These are phyloP conservation scores for Pugionium cornutum DNA, from an alignment of 345 rosid species.

Conservation along the genomic window DNA sequence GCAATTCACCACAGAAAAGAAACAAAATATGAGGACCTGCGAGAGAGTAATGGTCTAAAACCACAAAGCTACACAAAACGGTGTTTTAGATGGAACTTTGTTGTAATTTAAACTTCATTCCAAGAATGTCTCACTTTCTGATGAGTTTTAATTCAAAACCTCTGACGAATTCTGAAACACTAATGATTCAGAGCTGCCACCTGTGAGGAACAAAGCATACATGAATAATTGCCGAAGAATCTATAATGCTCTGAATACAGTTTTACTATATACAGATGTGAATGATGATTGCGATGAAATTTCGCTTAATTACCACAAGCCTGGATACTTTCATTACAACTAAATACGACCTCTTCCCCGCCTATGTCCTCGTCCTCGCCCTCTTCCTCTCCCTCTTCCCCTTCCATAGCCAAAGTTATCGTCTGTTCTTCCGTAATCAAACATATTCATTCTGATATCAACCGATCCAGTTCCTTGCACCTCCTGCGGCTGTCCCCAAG, in stretches of 20 bases:
- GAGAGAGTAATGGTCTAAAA: slow-evolving; percentile 8
- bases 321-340: slow-evolving; percentile 9
- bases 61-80: not conserved
- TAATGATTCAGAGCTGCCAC: slow-evolving; percentile 24
- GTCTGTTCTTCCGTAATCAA: slow-evolving; percentile 58
- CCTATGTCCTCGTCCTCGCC: slow-evolving; percentile 44
- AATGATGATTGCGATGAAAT: not conserved
- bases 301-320: slow-evolving; percentile 19
- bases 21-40: not conserved
- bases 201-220: slow-evolving; percentile 26
- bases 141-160: slow-evolving; percentile 5
- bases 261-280: slow-evolving; percentile 3
- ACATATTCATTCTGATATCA: slow-evolving; percentile 73
- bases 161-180: slow-evolving; percentile 9
- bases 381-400: slow-evolving; percentile 55
- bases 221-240: slow-evolving; percentile 16
- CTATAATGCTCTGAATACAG: not conserved
- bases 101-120: slow-evolving; percentile 26
- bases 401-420: slow-evolving; percentile 39
- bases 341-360: slow-evolving; percentile 46
- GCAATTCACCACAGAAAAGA: slow-evolving; percentile 23
- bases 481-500: slow-evolving; percentile 46
- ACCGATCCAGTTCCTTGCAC: slow-evolving; percentile 51
- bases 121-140: slow-evolving; percentile 20
- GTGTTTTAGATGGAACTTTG: slow-evolving; percentile 11